Conservation (phyloP, 176 grass and related monocot genomes). For the Ampelocalamus luodianensis region DNA sequence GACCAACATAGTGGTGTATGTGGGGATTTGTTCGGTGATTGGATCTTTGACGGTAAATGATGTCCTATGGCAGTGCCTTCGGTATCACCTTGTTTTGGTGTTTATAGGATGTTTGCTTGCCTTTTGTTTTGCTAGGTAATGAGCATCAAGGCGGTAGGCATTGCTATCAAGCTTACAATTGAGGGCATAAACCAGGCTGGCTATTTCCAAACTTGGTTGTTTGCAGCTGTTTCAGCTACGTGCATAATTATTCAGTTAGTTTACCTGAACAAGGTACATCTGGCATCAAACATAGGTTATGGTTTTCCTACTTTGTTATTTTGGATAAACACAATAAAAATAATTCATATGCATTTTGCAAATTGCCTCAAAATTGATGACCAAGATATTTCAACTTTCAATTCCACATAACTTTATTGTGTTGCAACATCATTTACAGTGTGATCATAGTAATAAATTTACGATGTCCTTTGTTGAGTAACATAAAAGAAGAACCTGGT, state of each 20-base stretch:
- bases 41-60: constrained; percentile 86
- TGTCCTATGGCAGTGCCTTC: neutral
- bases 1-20: constrained; percentile 89
- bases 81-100: constrained; percentile 16
- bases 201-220: constrained; percentile 94
- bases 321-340: neutral
- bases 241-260: constrained; percentile 89
- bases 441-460: neutral
- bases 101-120: constrained; percentile 22
- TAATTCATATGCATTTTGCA: neutral
- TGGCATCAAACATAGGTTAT: neutral
- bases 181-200: constrained; percentile 84
- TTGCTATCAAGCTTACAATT: constrained; percentile 92
- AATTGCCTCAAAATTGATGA: neutral
- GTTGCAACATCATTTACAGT: neutral
- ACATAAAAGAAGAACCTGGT: neutral
- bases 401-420: neutral
- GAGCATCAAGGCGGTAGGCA: constrained; percentile 96
- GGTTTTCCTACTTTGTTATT: neutral
- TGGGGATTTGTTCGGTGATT: constrained; percentile 87
- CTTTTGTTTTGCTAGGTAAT: constrained; percentile 69
- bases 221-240: constrained; percentile 71
- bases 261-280: constrained; percentile 93
- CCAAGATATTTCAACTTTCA: neutral
- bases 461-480: neutral